Evolutionary conservation across 2,329 filamentous ascomycete species (phyloP).

Genomic region (Aureobasidium sp.): DNA sequence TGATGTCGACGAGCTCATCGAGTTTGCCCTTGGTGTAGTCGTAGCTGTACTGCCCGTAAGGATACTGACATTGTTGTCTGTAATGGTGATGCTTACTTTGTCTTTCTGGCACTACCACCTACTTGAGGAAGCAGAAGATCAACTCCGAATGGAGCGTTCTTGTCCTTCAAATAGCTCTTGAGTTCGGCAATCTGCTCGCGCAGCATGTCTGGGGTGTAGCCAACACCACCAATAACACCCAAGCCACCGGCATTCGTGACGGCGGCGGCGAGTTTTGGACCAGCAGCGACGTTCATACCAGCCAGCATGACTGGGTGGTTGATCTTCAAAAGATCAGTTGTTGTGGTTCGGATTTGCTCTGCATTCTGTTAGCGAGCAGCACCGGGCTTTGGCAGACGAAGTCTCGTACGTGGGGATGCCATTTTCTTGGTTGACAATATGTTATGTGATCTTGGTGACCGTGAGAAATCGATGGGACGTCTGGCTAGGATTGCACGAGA

Average conservation of each 20-base stretch:
- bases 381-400: slow-evolving; percentile 20
- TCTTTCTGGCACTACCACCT: slow-evolving; percentile 88
- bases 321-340: slow-evolving; percentile 96
- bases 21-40: slow-evolving; percentile 99
- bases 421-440: slow-evolving; percentile 37
- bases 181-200: slow-evolving; percentile 90
- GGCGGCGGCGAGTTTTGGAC: slow-evolving; percentile 89
- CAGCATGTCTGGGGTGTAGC: slow-evolving; percentile 96
- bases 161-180: slow-evolving; percentile 79
- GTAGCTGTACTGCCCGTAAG: slow-evolving; percentile 55
- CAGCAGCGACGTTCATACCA: slow-evolving; percentile 98
- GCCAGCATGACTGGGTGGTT: slow-evolving; percentile 92
- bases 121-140: slow-evolving; percentile 92
- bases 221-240: slow-evolving; percentile 90
- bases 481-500: neutral
- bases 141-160: slow-evolving; percentile 92
- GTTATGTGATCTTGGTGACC: neutral
- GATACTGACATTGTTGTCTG: neutral
- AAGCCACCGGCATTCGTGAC: slow-evolving; percentile 96
- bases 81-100: slow-evolving; percentile 40
- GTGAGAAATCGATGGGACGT: slow-evolving; percentile 13
- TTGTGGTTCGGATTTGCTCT: slow-evolving; percentile 85
- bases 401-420: slow-evolving; percentile 70
- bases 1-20: slow-evolving; percentile 77
- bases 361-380: slow-evolving; percentile 25